phyloP scores from a whole-genome alignment of 2,329 filamentous ascomycete species.

The Aspergillus pseudotamarii region DNA sequence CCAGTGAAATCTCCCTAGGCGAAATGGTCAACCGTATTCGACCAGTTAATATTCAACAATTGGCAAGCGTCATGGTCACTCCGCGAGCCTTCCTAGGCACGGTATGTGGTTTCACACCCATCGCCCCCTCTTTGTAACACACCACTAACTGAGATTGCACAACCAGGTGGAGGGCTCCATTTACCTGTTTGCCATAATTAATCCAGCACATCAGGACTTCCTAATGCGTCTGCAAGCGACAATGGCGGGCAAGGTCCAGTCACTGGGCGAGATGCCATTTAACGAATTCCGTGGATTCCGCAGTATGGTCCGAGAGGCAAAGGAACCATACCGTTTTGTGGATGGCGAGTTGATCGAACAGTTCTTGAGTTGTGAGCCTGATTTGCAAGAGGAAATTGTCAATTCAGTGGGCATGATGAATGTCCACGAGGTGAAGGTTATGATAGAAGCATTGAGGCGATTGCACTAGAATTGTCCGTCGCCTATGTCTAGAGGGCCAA shows the following conservation, averaged over 20 bases:
- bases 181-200: conserved; percentile 84
- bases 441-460: conserved; percentile 59
- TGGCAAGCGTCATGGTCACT: conserved; percentile 67
- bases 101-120: conserved; percentile 55
- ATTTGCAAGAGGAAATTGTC: conserved; percentile 57
- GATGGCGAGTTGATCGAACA: conserved; percentile 89
- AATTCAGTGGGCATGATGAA: conserved; percentile 55
- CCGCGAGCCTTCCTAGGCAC: conserved; percentile 88
- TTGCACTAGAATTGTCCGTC: conserved; percentile 43
- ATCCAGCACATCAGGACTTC: conserved; percentile 71
- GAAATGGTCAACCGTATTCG: conserved; percentile 93
- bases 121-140: neutral
- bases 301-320: conserved; percentile 68
- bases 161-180: conserved; percentile 82
- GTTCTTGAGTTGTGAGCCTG: conserved; percentile 73
- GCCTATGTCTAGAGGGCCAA: neutral
- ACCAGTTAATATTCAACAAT: conserved; percentile 68
- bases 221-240: conserved; percentile 78
- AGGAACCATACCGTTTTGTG: conserved; percentile 82
- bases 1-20: conserved; percentile 80
- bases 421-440: conserved; percentile 62
- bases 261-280: conserved; percentile 75
- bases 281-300: conserved; percentile 79
- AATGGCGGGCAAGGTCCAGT: conserved; percentile 67
- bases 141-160: neutral